These are phyloP conservation scores for Aurantiochytrium sp. DNA, from an alignment of 108 stramenopile genomes.

Conservation along the genomic window DNA sequence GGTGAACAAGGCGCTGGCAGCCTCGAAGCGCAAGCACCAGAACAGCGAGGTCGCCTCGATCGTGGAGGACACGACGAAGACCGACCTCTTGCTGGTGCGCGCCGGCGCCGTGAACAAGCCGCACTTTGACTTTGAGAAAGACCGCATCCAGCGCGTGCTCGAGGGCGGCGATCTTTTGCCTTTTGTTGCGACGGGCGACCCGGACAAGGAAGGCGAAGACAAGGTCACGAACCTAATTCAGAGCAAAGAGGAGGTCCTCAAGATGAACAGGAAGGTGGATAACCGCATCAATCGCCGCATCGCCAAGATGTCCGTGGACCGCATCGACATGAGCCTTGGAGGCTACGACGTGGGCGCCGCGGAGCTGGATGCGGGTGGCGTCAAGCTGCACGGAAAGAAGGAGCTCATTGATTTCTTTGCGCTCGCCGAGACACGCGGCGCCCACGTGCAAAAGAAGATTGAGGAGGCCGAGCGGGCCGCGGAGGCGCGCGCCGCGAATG, in stretches of 20 bases:
- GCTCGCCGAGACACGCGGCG: background rate
- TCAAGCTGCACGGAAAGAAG: background rate
- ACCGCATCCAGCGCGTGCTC: background rate
- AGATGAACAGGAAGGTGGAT: background rate
- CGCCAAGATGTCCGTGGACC: background rate
- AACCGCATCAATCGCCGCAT: background rate
- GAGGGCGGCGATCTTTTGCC: background rate
- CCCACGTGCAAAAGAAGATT: background rate
- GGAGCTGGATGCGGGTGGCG: background rate
- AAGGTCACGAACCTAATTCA: background rate
- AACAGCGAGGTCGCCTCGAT: background rate
- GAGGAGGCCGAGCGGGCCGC: background rate
- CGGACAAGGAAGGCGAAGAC: background rate
- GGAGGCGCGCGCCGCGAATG: background rate
- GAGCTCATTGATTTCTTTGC: background rate
- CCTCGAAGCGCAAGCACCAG: background rate
- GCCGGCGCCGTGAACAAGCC: conserved; percentile 3
- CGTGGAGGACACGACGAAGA: background rate
- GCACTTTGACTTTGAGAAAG: conserved; percentile 24
- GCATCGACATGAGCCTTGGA: background rate
- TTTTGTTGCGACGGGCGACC: background rate
- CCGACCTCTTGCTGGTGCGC: background rate
- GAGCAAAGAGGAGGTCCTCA: conserved; percentile 6
- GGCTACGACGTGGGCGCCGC: background rate
- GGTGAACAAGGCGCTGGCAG: background rate